Evolutionary conservation across 805 yeast species (phyloP).

Genomic region (Wickerhamomyces rabaulensis): DNA sequence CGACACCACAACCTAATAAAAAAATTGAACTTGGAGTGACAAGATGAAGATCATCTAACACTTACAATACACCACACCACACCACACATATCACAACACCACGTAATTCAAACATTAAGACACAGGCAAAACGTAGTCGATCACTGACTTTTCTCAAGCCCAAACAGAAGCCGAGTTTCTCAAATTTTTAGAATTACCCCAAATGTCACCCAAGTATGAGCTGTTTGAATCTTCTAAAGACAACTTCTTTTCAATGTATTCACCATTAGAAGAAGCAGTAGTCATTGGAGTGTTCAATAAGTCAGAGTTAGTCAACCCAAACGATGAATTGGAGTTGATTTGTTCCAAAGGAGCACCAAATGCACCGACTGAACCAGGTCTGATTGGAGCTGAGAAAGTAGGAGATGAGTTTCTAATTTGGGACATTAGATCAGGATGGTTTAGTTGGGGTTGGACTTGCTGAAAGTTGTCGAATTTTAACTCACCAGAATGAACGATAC

Average conservation of each 20-base stretch:
- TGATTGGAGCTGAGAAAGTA: conserved; percentile 10
- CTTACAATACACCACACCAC: background rate
- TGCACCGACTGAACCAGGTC: conserved; percentile 12
- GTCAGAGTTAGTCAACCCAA: conserved; percentile 11
- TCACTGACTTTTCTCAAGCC: too few species aligned
- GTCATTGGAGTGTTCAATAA: conserved; percentile 11
- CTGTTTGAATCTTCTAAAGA: conserved; percentile 15
- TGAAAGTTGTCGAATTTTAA: conserved; percentile 10
- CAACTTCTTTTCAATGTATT: conserved; percentile 11
- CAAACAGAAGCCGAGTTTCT: conserved; percentile 24
- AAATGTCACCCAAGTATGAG: conserved; percentile 22
- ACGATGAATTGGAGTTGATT: conserved; percentile 12
- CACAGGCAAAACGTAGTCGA: background rate
- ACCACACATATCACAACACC: background rate
- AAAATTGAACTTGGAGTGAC: background rate
- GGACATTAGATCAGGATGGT: conserved; percentile 9
- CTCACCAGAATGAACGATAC: background rate
- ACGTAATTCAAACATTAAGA: background rate
- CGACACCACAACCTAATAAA: background rate
- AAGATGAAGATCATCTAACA: background rate
- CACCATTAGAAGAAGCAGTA: conserved; percentile 8
- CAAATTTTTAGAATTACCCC: conserved; percentile 20
- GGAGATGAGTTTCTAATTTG: conserved; percentile 16
- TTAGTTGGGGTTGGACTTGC: conserved; percentile 11
- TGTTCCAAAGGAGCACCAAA: conserved; percentile 16